A percentile compares a stretch with the other conserved stretches of the same genome.
phyloP scores from a whole-genome alignment of 768 basidiomycete species.

The Favolaschia claudopus region DNA sequence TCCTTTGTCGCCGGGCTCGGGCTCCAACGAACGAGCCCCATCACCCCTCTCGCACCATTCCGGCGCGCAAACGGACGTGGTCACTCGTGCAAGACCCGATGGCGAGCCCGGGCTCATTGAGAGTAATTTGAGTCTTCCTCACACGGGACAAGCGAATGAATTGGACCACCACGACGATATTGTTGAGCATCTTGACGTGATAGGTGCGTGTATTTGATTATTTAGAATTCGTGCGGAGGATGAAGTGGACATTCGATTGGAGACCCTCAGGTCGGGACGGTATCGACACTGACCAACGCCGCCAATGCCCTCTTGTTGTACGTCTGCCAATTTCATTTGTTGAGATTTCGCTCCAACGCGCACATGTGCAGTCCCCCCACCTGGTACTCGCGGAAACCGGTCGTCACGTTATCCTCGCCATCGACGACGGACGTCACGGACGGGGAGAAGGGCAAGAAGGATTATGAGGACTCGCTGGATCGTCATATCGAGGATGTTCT shows the following conservation, averaged over 20 bases:
- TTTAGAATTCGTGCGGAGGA: not conserved
- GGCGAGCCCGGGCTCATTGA: conserved; percentile 50
- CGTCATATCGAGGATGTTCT: conserved; percentile 83
- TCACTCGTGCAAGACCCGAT: conserved; percentile 40
- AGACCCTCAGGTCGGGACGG: conserved; percentile 80
- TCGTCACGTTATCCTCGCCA: conserved; percentile 60
- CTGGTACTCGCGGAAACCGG: conserved; percentile 75
- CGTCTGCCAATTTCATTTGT: conserved; percentile 10
- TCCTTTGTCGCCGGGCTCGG: conserved; percentile 11
- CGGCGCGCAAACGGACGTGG: conserved; percentile 50
- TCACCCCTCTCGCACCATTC: conserved; percentile 24
- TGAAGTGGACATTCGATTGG: not conserved
- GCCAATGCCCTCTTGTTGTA: conserved; percentile 82
- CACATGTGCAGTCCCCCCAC: conserved; percentile 64
- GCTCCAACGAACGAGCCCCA: conserved; percentile 1
- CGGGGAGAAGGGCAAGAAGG: conserved; percentile 34
- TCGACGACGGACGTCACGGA: conserved; percentile 37
- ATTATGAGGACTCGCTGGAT: conserved; percentile 63
- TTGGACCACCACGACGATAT: conserved; percentile 76
- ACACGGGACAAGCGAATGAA: conserved; percentile 26
- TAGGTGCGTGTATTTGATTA: conserved; percentile 52
- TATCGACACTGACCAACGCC: conserved; percentile 79
- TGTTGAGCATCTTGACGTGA: conserved; percentile 84
- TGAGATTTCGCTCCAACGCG: not conserved
- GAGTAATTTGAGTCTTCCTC: conserved; percentile 52